phyloP scores from a whole-genome alignment of 192 early-diverging fungal species.

The Backusella circina region DNA sequence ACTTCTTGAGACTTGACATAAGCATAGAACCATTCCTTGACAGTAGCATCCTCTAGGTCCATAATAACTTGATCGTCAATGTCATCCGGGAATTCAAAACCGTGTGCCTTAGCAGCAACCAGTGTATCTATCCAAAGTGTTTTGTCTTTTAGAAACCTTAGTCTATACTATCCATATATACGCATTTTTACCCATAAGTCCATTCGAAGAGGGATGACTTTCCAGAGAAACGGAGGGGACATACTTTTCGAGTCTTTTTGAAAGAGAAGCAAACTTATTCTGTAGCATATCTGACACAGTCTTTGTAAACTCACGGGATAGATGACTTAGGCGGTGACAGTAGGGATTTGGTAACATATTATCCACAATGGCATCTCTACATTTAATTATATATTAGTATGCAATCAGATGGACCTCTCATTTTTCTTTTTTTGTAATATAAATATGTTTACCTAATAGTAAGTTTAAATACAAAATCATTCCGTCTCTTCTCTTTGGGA shows the following conservation, averaged over 20 bases:
- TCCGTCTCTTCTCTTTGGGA: slow-evolving; percentile 16
- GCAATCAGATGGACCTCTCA: too few relatives aligned
- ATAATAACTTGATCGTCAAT: slow-evolving; percentile 22
- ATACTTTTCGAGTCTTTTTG: slow-evolving; percentile 20
- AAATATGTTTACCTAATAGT: slow-evolving; percentile 34
- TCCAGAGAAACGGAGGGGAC: slow-evolving; percentile 32
- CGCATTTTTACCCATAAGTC: slow-evolving; percentile 22
- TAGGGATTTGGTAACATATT: slow-evolving; percentile 32
- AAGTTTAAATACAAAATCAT: slow-evolving; percentile 22
- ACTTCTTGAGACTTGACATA: slow-evolving; percentile 21
- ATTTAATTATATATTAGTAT: too few relatives aligned
- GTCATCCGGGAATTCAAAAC: slow-evolving; percentile 23
- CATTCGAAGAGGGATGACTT: slow-evolving; percentile 38
- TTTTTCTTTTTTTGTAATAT: too few relatives aligned
- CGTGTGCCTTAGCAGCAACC: slow-evolving; percentile 31
- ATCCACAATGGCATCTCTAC: slow-evolving; percentile 28
- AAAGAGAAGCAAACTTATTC: slow-evolving; percentile 15
- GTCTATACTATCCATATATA: too few relatives aligned
- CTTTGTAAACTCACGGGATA: slow-evolving; percentile 24
- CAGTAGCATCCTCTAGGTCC: slow-evolving; percentile 27
- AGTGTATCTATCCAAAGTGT: slow-evolving; percentile 14
- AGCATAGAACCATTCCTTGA: slow-evolving; percentile 37
- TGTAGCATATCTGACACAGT: slow-evolving; percentile 14
- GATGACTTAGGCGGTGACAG: slow-evolving; percentile 20
- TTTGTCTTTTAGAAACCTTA: too few relatives aligned